Conservation (phyloP, 768 basidiomycete species). For the Terana coerulea region DNA sequence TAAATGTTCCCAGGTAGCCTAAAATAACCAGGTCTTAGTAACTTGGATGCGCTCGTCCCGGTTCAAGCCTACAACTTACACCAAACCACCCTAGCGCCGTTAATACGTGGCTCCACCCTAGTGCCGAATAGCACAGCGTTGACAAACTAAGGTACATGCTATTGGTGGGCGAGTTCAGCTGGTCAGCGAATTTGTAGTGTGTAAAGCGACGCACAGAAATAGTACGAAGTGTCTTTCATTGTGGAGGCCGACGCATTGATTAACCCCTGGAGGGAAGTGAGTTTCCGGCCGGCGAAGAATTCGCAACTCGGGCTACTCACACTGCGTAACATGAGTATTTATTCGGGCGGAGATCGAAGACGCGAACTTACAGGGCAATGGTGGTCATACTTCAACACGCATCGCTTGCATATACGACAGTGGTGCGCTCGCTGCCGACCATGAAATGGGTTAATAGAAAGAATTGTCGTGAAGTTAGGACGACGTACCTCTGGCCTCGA, state of each 20-base stretch:
- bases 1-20: constrained; percentile 27
- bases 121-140: constrained; percentile 52
- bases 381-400: constrained; percentile 88
- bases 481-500: constrained; percentile 73
- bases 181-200: background rate
- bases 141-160: constrained; percentile 81
- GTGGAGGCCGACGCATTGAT: constrained; percentile 93
- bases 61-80: no score
- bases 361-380: constrained; percentile 75
- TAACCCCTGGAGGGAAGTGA: constrained; percentile 63
- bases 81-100: constrained; percentile 51
- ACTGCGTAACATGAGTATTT: constrained; percentile 15
- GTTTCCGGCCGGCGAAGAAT: background rate
- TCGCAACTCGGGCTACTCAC: constrained; percentile 16
- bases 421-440: constrained; percentile 78
- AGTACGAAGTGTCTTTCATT: constrained; percentile 96
- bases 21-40: background rate
- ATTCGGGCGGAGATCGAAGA: background rate
- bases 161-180: no score
- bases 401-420: constrained; percentile 87
- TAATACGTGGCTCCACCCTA: constrained; percentile 63
- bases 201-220: constrained; percentile 69
- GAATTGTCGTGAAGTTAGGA: background rate
- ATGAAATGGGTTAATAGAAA: background rate
- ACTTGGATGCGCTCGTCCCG: background rate